Evolutionary conservation across 2,329 filamentous ascomycete species (phyloP), one percentile per base, ranked within the genome.

Genomic region (Herpotrichia juniperi): DNA sequence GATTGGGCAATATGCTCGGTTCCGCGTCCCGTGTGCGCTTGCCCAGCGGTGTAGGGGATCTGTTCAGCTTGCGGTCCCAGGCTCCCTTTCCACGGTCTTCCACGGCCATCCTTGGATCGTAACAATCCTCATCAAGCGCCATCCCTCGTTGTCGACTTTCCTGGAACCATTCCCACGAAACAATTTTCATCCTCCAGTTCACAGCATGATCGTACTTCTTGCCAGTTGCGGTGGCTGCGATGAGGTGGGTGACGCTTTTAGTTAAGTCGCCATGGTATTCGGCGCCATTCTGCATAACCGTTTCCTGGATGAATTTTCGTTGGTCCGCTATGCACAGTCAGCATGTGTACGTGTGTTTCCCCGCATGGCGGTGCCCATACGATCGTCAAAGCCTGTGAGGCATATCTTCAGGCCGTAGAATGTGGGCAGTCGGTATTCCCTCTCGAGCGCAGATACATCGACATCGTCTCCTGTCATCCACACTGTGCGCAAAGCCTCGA

Each of bases 151-250:
- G 83, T 53, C 94, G 74, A 64, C 90, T 93, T 66, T 97, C 90
- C 45, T 87, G 78, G 31, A 97, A 83, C 94, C 94, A 99, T 67
- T 92, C 87, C 28, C 90, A 73, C 1, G 89, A 87, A 21, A 99
- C 91, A 21, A 92, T 85, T 46, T 85, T 85, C 59, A 96, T 84
- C 40, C 83, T 81, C 93, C 94, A 99, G 62, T 82, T 82, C 60
- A 84, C 86, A n/a, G 93, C 94, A 50, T 91, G 91, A 49, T 85
- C 84, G 71, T 96, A 99, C 73, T 99, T 99, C 54, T 91, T 90
- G 19, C 94, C 93, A 58, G 90, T 84, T 8, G 93, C 87, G 45
- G 83, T 84, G 56, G 84, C 83, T 26, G 91, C 91, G 58, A 99
- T 88, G 14, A 99, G 82, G 73, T 99, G 94, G 1, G 92, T 96